Percentiles rank a stretch among this genome's conserved stretches.
These are phyloP conservation scores for Rhypophila decipiens DNA, from an alignment of 495 filamentous ascomycete species.

Conservation along the genomic window DNA sequence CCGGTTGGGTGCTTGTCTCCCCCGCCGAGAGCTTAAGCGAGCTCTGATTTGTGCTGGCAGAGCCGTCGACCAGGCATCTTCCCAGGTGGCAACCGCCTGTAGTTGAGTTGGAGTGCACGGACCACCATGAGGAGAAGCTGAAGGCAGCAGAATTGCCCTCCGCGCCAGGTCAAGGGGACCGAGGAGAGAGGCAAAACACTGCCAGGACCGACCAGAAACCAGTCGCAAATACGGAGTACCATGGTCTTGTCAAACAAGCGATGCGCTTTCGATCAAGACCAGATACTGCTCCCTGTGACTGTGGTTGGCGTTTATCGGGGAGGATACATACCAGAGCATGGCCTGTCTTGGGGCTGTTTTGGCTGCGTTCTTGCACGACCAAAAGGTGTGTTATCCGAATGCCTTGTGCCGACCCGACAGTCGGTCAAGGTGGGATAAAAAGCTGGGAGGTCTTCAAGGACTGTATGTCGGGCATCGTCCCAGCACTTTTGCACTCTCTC, in stretches of 20 bases:
- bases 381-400: slow-evolving; percentile 1
- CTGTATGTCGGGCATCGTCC: slow-evolving; percentile 5
- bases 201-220: slow-evolving; percentile 1
- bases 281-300: not conserved
- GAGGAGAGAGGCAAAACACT: slow-evolving; percentile 14
- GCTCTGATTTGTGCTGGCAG: too few relatives aligned
- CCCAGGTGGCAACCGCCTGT: too few relatives aligned
- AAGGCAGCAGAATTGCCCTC: too few relatives aligned
- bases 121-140: too few relatives aligned
- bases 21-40: too few relatives aligned
- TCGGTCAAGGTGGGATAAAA: slow-evolving; percentile 10
- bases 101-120: too few relatives aligned
- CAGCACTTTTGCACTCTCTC: slow-evolving; percentile 3
- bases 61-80: too few relatives aligned
- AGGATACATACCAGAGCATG: slow-evolving; percentile 12
- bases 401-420: slow-evolving; percentile 5
- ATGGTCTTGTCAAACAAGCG: not conserved
- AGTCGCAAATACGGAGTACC: not conserved
- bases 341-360: not conserved
- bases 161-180: not conserved
- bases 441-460: slow-evolving; percentile 5
- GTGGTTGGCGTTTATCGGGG: slow-evolving; percentile 6
- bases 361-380: slow-evolving; percentile 3
- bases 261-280: slow-evolving; percentile 4
- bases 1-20: too few relatives aligned